Percentiles rank a stretch among this genome's conserved stretches.
Conservation (phyloP, 2,329 filamentous ascomycete genomes). For the Claviceps sp. region DNA sequence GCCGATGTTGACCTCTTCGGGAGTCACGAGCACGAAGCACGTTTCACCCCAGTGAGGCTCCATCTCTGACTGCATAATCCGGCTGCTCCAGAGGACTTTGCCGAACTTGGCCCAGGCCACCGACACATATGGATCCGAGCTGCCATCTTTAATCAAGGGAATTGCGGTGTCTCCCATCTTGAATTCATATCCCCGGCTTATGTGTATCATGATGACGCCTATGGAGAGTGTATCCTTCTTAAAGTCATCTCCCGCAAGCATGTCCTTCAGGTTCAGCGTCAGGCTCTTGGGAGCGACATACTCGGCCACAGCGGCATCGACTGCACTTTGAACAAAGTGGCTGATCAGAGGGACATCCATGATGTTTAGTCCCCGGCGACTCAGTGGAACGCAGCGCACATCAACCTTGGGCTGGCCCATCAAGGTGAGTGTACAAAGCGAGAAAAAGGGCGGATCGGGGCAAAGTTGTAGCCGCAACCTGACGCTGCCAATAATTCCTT, state of each 20-base stretch:
- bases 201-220: constrained; percentile 52
- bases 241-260: constrained; percentile 65
- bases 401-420: constrained; percentile 63
- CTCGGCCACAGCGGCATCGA: constrained; percentile 60
- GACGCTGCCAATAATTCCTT: constrained; percentile 57
- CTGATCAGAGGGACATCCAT: constrained; percentile 66
- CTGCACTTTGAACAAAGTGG: constrained; percentile 60
- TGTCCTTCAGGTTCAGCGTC: constrained; percentile 61
- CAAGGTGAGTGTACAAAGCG: constrained; percentile 60
- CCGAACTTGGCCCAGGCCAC: constrained; percentile 70
- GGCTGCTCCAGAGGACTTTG: constrained; percentile 45
- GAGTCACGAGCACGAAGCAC: constrained; percentile 53
- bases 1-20: constrained; percentile 58
- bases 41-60: constrained; percentile 60
- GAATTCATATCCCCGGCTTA: constrained; percentile 56
- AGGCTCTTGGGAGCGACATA: constrained; percentile 67
- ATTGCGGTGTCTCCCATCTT: constrained; percentile 55
- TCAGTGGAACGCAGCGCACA: constrained; percentile 56
- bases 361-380: constrained; percentile 55
- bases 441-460: constrained; percentile 65
- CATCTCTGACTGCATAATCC: constrained; percentile 51
- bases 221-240: constrained; percentile 58
- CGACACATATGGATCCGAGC: constrained; percentile 57
- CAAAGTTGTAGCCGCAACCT: constrained; percentile 58
- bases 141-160: constrained; percentile 43